Conservation (phyloP, 805 yeast species). For the Candida peoriensis region DNA sequence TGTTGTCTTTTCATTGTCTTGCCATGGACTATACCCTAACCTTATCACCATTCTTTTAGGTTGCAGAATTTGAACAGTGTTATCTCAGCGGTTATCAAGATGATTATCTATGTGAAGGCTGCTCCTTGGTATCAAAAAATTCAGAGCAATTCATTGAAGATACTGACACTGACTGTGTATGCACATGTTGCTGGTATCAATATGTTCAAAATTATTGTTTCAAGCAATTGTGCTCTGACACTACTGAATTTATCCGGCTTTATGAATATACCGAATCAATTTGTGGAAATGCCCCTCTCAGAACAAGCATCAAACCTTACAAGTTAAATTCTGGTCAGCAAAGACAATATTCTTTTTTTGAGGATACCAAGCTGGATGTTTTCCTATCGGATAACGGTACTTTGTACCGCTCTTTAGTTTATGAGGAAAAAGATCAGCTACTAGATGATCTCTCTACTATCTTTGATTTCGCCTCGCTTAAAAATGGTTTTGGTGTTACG, state of each 20-base stretch:
- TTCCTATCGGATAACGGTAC: conserved; percentile 14
- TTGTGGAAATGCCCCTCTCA: conserved; percentile 13
- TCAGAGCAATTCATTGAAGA: not conserved
- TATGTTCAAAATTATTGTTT: conserved; percentile 21
- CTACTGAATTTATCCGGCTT: conserved; percentile 11
- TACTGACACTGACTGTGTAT: conserved; percentile 18
- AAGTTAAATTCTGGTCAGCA: not conserved
- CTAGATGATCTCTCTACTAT: conserved; percentile 10
- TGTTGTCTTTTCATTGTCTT: not conserved
- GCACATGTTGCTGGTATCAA: conserved; percentile 23
- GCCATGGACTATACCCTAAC: not conserved
- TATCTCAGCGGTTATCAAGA: conserved; percentile 20
- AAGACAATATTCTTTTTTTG: not conserved
- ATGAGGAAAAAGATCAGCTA: conserved; percentile 12
- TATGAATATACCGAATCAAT: conserved; percentile 7
- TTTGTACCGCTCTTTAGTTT: conserved; percentile 17
- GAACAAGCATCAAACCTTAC: conserved; percentile 14
- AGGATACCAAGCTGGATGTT: conserved; percentile 6
- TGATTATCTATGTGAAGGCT: conserved; percentile 22
- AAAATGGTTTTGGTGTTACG: too few relatives aligned
- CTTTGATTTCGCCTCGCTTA: conserved; percentile 7
- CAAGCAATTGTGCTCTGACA: conserved; percentile 17
- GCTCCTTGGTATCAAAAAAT: conserved; percentile 14
- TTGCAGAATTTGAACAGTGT: conserved; percentile 14
- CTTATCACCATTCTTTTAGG: conserved; percentile 6